Percentiles rank a stretch among this genome's conserved stretches.
Evolutionary conservation across 768 basidiomycete species (phyloP).

Genomic region (Boletus fagicola): DNA sequence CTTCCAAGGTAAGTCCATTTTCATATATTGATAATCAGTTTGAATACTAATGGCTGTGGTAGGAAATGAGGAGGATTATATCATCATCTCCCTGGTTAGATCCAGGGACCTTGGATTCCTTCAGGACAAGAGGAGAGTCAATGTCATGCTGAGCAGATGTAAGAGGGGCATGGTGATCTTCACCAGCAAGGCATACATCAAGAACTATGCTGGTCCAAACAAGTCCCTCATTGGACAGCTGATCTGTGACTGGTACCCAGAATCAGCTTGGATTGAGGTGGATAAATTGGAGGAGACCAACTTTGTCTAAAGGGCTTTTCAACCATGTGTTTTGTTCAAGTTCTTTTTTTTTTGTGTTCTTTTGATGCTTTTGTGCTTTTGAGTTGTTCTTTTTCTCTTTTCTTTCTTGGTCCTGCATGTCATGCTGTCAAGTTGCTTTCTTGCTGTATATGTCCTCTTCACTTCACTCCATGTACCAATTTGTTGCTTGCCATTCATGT

Average conservation of each 20-base stretch:
- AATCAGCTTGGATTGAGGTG: slow-evolving; percentile 37
- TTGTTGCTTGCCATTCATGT: slow-evolving; percentile 12
- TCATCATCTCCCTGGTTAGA: slow-evolving; percentile 71
- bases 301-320: slow-evolving; percentile 16
- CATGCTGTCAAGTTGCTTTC: slow-evolving; percentile 19
- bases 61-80: slow-evolving; percentile 84
- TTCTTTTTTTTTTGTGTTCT: neutral
- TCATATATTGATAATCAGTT: neutral
- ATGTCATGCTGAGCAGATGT: slow-evolving; percentile 87
- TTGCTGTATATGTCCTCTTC: slow-evolving; percentile 10
- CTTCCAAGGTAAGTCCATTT: slow-evolving; percentile 61
- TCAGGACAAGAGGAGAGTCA: slow-evolving; percentile 60
- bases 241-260: slow-evolving; percentile 30
- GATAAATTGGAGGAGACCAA: slow-evolving; percentile 26
- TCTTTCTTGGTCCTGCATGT: slow-evolving; percentile 6
- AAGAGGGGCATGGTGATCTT: slow-evolving; percentile 77
- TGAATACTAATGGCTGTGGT: slow-evolving; percentile 1
- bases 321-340: too few relatives aligned
- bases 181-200: slow-evolving; percentile 59
- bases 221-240: slow-evolving; percentile 44
- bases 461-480: neutral
- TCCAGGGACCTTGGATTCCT: slow-evolving; percentile 68
- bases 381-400: neutral
- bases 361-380: neutral
- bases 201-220: slow-evolving; percentile 49